Conservation (phyloP, 306 rosid species). For the Gynostemma pentaphyllum region DNA sequence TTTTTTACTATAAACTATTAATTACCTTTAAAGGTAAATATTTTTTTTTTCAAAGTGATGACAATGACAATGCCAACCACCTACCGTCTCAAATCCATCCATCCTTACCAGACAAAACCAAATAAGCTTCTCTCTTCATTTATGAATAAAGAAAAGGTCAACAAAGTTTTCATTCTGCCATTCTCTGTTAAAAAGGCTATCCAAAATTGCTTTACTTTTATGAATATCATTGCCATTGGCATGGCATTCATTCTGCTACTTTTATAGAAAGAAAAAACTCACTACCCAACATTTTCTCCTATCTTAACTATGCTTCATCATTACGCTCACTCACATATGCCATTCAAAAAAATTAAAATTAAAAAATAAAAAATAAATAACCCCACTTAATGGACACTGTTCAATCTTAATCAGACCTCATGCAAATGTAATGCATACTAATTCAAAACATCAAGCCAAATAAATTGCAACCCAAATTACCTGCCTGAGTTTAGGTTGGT, state of each 20-base stretch:
- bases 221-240: not conserved
- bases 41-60: not conserved
- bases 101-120: not conserved
- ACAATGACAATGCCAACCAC: not conserved
- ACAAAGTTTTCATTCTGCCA: not conserved
- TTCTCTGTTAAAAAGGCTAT: not conserved
- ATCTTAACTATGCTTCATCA: constrained; percentile 4
- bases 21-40: not conserved
- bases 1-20: not conserved
- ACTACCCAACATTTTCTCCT: not conserved
- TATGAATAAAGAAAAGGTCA: not conserved
- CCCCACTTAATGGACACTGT: not conserved
- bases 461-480: not conserved
- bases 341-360: too few relatives aligned
- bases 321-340: constrained; percentile 11
- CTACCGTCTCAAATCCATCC: not conserved
- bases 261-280: not conserved
- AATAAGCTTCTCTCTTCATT: constrained; percentile 1
- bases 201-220: not conserved
- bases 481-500: not conserved
- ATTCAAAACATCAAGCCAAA: too few relatives aligned
- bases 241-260: not conserved
- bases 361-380: too few relatives aligned
- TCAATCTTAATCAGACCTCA: not conserved
- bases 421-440: not conserved